Evolutionary conservation across 805 yeast genomes (phyloP).

Genomic region (Saccharomyces mikatae): DNA sequence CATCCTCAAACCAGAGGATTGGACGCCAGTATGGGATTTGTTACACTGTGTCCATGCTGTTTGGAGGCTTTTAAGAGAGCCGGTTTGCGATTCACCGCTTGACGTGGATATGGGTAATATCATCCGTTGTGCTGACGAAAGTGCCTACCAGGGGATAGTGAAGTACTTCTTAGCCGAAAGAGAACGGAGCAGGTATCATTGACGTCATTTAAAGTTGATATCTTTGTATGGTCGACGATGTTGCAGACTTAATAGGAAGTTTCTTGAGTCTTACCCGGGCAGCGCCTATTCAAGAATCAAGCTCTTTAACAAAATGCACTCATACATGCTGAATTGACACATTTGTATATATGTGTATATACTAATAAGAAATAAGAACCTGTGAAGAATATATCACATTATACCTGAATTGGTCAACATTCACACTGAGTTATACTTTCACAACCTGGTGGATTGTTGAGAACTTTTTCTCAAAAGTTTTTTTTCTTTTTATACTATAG

Average conservation of each 20-base stretch:
- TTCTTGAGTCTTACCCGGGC: not conserved
- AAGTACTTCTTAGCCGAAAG: conserved; percentile 28
- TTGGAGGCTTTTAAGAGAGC: conserved; percentile 47
- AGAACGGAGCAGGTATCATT: not conserved
- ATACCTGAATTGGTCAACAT: not conserved
- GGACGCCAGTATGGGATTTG: conserved; percentile 74
- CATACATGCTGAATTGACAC: not conserved
- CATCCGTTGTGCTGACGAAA: conserved; percentile 39
- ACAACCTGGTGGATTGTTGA: not conserved
- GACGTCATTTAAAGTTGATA: not conserved
- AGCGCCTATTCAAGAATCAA: not conserved
- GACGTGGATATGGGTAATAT: conserved; percentile 63
- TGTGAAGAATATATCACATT: not conserved
- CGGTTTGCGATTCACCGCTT: conserved; percentile 65
- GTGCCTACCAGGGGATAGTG: conserved; percentile 38
- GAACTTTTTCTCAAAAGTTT: not conserved
- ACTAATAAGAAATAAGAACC: not conserved
- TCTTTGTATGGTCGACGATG: not conserved
- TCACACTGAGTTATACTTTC: not conserved
- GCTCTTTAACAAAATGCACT: not conserved
- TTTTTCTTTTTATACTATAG: not conserved
- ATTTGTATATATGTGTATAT: not conserved
- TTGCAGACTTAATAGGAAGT: not conserved
- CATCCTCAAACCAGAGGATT: conserved; percentile 43
- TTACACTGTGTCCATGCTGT: conserved; percentile 49